A percentile compares a stretch with the other conserved stretches of the same genome.
Evolutionary conservation across 2,329 filamentous ascomycete genomes (phyloP).

Genomic region (Colletotrichum siamense): DNA sequence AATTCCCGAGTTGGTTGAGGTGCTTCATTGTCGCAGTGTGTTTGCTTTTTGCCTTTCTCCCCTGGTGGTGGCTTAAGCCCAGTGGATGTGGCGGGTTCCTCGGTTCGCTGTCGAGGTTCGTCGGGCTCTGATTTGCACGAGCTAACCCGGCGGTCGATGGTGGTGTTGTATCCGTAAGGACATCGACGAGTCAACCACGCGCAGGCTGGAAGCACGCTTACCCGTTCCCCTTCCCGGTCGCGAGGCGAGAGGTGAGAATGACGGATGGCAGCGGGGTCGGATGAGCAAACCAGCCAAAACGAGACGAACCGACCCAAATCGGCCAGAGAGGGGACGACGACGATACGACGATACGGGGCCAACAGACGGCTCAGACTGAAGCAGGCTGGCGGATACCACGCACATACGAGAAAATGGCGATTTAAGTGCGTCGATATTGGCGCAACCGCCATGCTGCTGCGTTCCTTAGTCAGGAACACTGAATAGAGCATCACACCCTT

Average conservation of each 20-base stretch:
- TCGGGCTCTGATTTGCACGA: neutral
- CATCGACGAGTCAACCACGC: neutral
- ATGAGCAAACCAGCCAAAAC: neutral
- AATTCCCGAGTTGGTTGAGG: neutral
- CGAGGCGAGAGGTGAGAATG: neutral
- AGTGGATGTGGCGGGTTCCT: neutral
- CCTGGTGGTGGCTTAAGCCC: neutral
- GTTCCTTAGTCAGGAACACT: conserved; percentile 16
- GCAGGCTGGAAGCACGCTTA: neutral
- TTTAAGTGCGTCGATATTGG: conserved; percentile 6
- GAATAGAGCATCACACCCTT: conserved; percentile 5
- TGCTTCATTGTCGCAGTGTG: conserved; percentile 7
- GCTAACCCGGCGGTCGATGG: neutral
- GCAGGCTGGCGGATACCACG: neutral
- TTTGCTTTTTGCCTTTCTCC: neutral
- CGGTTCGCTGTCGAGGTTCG: neutral
- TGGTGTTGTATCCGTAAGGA: neutral
- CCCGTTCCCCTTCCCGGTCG: neutral
- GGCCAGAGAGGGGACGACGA: neutral
- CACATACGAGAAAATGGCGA: conserved; percentile 1
- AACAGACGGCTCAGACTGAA: neutral
- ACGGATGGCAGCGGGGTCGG: conserved; percentile 2
- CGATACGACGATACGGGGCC: neutral
- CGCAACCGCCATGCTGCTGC: neutral
- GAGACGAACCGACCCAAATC: conserved; percentile 5